Evolutionary conservation across 73 alveolate genomes (phyloP).

Genomic region (Blepharisma stoltei): DNA sequence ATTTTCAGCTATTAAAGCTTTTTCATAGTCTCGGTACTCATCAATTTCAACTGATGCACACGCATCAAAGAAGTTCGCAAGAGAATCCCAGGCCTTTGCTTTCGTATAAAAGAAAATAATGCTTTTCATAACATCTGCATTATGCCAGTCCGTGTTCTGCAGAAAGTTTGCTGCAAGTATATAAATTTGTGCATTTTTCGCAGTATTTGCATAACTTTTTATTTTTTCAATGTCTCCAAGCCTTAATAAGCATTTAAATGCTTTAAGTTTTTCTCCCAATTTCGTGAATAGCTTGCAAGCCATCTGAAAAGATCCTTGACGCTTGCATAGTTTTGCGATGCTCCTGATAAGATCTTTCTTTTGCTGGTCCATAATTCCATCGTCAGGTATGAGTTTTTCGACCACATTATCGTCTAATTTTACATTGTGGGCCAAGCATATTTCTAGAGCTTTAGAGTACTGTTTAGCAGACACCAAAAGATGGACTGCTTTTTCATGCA

Average conservation of each 20-base stretch:
- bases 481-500: constrained; percentile 89
- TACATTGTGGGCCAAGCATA: constrained; percentile 78
- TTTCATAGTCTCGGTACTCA: constrained; percentile 93
- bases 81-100: constrained; percentile 94
- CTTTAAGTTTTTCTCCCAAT: constrained; percentile 91
- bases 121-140: constrained; percentile 91
- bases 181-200: constrained; percentile 90
- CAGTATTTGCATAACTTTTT: constrained; percentile 88
- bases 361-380: constrained; percentile 73
- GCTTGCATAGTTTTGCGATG: constrained; percentile 87
- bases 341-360: constrained; percentile 71
- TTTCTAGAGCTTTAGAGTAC: constrained; percentile 83
- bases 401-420: constrained; percentile 81
- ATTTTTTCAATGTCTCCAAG: constrained; percentile 86
- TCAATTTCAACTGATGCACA: constrained; percentile 92
- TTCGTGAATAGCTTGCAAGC: constrained; percentile 91
- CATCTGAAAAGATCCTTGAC: constrained; percentile 84
- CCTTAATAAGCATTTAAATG: constrained; percentile 89
- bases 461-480: constrained; percentile 73
- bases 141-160: constrained; percentile 94
- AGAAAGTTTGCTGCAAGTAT: constrained; percentile 93
- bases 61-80: constrained; percentile 88
- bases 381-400: constrained; percentile 46
- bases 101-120: constrained; percentile 87
- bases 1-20: constrained; percentile 92